Percentiles rank a stretch among this genome's conserved stretches.
These are phyloP conservation scores for Fusarium euwallaceae DNA, from an alignment of 2,329 filamentous ascomycete genomes.

Conservation along the genomic window DNA sequence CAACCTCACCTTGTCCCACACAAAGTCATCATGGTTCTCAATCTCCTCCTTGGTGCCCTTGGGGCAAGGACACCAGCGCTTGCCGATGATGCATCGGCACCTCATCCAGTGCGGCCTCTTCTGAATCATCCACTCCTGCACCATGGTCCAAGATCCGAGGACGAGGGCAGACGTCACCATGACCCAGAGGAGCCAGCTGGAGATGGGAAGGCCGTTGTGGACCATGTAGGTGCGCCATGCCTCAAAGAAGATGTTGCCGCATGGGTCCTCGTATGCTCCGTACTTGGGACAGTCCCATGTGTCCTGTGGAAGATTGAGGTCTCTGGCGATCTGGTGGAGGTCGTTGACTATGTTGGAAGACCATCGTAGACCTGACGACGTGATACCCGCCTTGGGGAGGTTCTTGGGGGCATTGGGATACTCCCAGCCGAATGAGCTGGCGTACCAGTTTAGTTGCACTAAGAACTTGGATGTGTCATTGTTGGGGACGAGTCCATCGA, in stretches of 20 bases:
- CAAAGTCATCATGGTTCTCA: conserved; percentile 42
- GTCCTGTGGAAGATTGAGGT: conserved; percentile 40
- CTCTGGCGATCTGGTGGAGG: conserved; percentile 39
- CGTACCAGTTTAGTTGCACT: conserved; percentile 45
- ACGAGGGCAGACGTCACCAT: conserved; percentile 30
- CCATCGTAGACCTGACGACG: conserved; percentile 29
- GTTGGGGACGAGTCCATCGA: conserved; percentile 45
- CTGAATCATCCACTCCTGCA: conserved; percentile 44
- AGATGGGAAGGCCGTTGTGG: conserved; percentile 25
- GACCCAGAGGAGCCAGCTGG: conserved; percentile 34
- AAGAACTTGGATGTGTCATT: conserved; percentile 45
- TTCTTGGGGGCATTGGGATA: conserved; percentile 43
- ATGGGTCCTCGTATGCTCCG: conserved; percentile 33
- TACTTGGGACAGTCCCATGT: conserved; percentile 36
- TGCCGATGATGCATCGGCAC: conserved; percentile 44
- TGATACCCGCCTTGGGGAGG: conserved; percentile 41
- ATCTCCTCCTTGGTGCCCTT: conserved; percentile 45
- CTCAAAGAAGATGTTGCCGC: conserved; percentile 46
- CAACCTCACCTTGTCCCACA: conserved; percentile 45
- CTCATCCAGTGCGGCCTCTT: conserved; percentile 46
- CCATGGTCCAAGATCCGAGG: conserved; percentile 25
- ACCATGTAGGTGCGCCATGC: conserved; percentile 41
- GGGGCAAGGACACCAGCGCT: conserved; percentile 43
- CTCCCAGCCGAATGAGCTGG: conserved; percentile 45
- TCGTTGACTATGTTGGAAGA: conserved; percentile 34